Conservation (phyloP, 192 early-diverging fungal species). For the Backusella psychrophila region DNA sequence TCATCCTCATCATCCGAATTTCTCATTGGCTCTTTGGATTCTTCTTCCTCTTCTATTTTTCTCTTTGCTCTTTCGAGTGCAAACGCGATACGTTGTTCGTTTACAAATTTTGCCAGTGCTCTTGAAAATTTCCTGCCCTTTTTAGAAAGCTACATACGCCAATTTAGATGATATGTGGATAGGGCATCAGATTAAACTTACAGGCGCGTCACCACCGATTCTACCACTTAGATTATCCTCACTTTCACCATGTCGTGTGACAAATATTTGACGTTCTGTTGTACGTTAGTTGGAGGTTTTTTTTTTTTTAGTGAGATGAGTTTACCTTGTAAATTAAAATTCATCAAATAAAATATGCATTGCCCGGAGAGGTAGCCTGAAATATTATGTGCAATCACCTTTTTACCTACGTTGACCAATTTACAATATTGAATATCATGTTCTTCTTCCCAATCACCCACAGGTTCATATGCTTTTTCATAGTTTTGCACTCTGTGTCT, state of each 20-base stretch:
- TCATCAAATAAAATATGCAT: slow-evolving; percentile 98
- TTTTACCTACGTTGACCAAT: slow-evolving; percentile 94
- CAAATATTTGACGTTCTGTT: slow-evolving; percentile 76
- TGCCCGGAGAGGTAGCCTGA: slow-evolving; percentile 91
- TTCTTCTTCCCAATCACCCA: slow-evolving; percentile 83
- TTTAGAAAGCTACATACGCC: slow-evolving; percentile 47
- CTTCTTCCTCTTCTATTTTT: slow-evolving; percentile 2
- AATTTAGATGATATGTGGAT: background rate
- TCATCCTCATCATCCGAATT: background rate
- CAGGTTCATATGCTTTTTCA: slow-evolving; percentile 87
- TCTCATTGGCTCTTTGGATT: background rate
- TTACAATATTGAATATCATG: slow-evolving; percentile 88
- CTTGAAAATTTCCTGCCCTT: slow-evolving; percentile 68
- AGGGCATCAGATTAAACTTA: background rate
- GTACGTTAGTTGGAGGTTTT: background rate
- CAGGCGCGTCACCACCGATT: slow-evolving; percentile 62
- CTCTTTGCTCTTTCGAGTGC: slow-evolving; percentile 39
- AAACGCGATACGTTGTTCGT: slow-evolving; percentile 50
- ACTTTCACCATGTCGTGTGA: slow-evolving; percentile 94
- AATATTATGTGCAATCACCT: slow-evolving; percentile 92
- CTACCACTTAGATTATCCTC: slow-evolving; percentile 78
- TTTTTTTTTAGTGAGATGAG: too few species aligned
- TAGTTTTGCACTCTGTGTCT: slow-evolving; percentile 84
- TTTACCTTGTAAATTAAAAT: slow-evolving; percentile 83
- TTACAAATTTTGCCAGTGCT: slow-evolving; percentile 79